Evolutionary conservation across 176 grass and related monocot genomes (phyloP).

Genomic region (Carex kokanica): DNA sequence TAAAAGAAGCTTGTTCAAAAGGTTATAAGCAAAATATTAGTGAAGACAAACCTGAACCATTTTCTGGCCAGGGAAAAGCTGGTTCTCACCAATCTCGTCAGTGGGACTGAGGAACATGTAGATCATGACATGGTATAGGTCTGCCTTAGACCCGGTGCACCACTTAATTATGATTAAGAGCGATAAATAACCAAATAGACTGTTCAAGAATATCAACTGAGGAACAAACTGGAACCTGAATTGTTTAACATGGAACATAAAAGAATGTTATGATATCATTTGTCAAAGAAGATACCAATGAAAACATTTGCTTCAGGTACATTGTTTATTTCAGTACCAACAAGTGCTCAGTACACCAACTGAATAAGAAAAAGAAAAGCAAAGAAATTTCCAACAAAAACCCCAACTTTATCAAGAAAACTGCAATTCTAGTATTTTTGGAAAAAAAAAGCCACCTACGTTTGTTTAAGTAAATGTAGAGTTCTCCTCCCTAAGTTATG

Average conservation of each 20-base stretch:
- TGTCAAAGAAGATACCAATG: neutral
- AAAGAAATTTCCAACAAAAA: neutral
- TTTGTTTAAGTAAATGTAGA: neutral
- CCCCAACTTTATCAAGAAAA: neutral
- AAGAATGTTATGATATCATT: neutral
- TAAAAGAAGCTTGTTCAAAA: neutral
- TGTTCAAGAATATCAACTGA: conserved; percentile 91
- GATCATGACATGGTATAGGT: conserved; percentile 97
- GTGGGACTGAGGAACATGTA: conserved; percentile 97
- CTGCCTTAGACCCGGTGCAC: conserved; percentile 84
- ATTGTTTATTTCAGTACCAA: neutral
- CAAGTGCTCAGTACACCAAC: neutral
- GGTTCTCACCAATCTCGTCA: conserved; percentile 82
- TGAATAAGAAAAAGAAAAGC: neutral
- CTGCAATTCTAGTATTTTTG: neutral
- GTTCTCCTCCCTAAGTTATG: neutral
- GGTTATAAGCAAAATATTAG: conserved; percentile 11
- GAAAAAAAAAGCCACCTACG: neutral
- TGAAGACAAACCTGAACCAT: conserved; percentile 58
- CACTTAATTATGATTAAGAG: conserved; percentile 87
- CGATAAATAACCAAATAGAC: conserved; percentile 89
- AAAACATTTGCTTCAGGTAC: neutral
- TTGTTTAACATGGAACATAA: neutral
- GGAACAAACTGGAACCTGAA: conserved; percentile 80
- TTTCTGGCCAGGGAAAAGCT: conserved; percentile 89